These are phyloP conservation scores for Biscutella auriculata DNA, from an alignment of 441 rosid species.

Conservation along the genomic window DNA sequence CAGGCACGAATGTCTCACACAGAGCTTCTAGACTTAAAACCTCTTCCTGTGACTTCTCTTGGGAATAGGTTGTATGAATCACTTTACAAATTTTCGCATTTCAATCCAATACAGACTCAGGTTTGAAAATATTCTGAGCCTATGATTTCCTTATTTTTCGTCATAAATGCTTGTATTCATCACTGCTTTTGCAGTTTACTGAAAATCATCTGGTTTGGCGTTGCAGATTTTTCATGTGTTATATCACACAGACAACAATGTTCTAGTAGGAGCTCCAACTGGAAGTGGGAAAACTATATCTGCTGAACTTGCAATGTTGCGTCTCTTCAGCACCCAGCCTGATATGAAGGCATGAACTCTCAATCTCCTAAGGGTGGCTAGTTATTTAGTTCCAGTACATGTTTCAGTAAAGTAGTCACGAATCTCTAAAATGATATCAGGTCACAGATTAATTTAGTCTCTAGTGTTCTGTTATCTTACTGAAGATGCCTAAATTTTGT, in stretches of 20 bases:
- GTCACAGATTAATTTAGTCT: not conserved
- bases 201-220: conserved; percentile 20
- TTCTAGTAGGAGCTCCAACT: conserved; percentile 96
- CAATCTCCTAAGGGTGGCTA: conserved; percentile 2
- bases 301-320: conserved; percentile 98
- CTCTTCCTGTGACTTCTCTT: conserved; percentile 84
- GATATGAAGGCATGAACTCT: conserved; percentile 78
- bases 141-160: conserved; percentile 7
- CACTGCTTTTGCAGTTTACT: conserved; percentile 1
- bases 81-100: conserved; percentile 90
- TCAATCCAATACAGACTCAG: conserved; percentile 99
- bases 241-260: conserved; percentile 87
- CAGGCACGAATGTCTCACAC: conserved; percentile 84
- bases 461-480: not conserved
- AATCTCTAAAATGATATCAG: not conserved
- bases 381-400: not conserved
- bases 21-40: conserved; percentile 91
- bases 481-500: not conserved
- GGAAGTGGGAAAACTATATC: conserved; percentile 99
- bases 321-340: conserved; percentile 84
- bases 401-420: not conserved
- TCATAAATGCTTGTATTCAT: not conserved
- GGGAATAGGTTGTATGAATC: conserved; percentile 62
- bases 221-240: conserved; percentile 82
- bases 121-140: conserved; percentile 28